Conservation (phyloP, 257 asterid species). For the Nicotiana benthamiana region DNA sequence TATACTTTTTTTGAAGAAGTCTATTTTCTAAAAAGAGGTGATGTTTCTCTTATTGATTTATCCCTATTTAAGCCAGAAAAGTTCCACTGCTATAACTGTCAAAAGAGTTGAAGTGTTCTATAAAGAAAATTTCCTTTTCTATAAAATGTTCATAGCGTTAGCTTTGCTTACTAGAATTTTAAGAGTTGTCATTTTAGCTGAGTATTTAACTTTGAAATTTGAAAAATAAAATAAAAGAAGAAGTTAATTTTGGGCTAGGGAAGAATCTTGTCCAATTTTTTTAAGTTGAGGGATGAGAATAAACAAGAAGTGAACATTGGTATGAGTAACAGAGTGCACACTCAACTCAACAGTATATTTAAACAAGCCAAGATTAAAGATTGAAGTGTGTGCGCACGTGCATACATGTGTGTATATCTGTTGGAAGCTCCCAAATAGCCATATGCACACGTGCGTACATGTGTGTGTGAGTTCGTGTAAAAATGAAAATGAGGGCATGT, state of each 20-base stretch:
- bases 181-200: too few relatives aligned
- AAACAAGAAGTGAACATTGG: slow-evolving; percentile 29
- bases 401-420: slow-evolving; percentile 76
- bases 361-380: slow-evolving; percentile 21
- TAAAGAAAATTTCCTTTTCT: too few relatives aligned
- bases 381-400: slow-evolving; percentile 94
- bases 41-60: background rate
- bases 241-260: background rate
- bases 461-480: slow-evolving; percentile 88
- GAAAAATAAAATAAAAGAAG: too few relatives aligned
- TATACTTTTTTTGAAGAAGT: too few relatives aligned
- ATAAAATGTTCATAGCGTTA: too few relatives aligned
- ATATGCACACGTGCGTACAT: slow-evolving; percentile 92
- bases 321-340: slow-evolving; percentile 19
- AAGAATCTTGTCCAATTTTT: background rate
- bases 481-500: slow-evolving; percentile 47
- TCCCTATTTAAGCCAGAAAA: background rate
- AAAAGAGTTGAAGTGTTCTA: too few relatives aligned
- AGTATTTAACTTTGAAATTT: background rate
- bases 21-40: too few relatives aligned
- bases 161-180: too few relatives aligned
- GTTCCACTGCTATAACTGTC: too few relatives aligned
- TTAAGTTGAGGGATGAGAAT: slow-evolving; percentile 8
- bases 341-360: slow-evolving; percentile 8
- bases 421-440: slow-evolving; percentile 36